phyloP scores from a whole-genome alignment of 1,139 yeast genomes.

The Williopsis jadinii region DNA sequence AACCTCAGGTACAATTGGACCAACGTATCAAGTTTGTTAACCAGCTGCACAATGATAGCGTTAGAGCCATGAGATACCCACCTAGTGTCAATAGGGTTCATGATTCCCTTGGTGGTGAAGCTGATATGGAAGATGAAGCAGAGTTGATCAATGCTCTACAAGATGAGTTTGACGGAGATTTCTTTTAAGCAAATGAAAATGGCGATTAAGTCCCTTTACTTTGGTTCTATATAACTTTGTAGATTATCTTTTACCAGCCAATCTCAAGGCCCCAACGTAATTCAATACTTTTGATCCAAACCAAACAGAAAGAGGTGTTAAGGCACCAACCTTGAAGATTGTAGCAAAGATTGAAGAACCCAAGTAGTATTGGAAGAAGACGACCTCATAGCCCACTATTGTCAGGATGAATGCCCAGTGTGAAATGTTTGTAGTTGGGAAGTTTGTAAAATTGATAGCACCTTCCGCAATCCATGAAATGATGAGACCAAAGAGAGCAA shows the following conservation, averaged over 20 bases:
- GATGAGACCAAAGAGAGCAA: conserved; percentile 37
- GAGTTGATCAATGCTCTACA: conserved; percentile 45
- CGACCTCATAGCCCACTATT: conserved; percentile 52
- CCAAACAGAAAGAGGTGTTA: conserved; percentile 51
- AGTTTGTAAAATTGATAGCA: conserved; percentile 37
- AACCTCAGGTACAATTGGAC: conserved; percentile 85
- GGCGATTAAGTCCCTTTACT: neutral
- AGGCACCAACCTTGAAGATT: conserved; percentile 41
- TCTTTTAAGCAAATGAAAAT: conserved; percentile 13
- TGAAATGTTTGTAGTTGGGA: conserved; percentile 20
- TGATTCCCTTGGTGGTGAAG: conserved; percentile 36
- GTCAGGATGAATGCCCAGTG: conserved; percentile 33
- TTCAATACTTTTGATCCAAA: conserved; percentile 65
- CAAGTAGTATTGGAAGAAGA: conserved; percentile 62
- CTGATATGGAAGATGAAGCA: conserved; percentile 48
- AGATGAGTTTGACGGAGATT: conserved; percentile 38
- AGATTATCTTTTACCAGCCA: conserved; percentile 20
- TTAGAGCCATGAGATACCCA: conserved; percentile 94
- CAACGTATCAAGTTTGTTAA: conserved; percentile 92
- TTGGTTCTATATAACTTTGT: neutral
- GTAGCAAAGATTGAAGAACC: conserved; percentile 71
- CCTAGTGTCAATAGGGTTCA: conserved; percentile 21
- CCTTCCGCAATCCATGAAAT: conserved; percentile 41
- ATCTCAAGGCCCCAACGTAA: conserved; percentile 23
- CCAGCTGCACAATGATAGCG: conserved; percentile 84